These are phyloP conservation scores for Lindgomyces ingoldianus DNA, from an alignment of 495 filamentous ascomycete genomes.

Conservation along the genomic window DNA sequence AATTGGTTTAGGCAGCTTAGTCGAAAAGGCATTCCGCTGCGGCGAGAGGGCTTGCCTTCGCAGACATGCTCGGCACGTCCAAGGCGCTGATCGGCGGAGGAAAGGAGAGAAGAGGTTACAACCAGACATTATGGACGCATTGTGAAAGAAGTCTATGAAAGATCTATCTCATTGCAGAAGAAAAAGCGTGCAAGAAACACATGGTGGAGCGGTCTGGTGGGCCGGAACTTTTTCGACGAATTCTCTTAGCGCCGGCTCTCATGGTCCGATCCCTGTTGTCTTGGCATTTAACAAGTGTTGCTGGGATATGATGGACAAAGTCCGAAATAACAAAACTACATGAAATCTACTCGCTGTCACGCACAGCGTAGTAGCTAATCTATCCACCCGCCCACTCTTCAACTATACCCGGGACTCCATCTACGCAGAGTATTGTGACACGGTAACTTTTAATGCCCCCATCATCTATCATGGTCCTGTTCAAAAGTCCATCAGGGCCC, in stretches of 20 bases:
- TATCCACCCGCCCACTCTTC: too few species aligned
- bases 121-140: constrained; percentile 36
- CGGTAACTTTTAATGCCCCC: too few species aligned
- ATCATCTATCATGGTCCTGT: too few species aligned
- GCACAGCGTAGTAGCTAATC: too few species aligned
- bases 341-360: too few species aligned
- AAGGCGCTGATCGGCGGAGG: constrained; percentile 22
- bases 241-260: constrained; percentile 18
- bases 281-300: constrained; percentile 7
- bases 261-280: constrained; percentile 8
- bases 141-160: constrained; percentile 2
- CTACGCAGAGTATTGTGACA: too few species aligned
- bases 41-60: constrained; percentile 24
- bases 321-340: too few species aligned
- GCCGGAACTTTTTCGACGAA: constrained; percentile 16
- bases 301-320: neutral
- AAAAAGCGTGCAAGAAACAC: neutral
- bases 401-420: too few species aligned
- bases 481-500: too few species aligned
- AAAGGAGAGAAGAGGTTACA: constrained; percentile 18
- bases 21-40: constrained; percentile 26
- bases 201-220: neutral
- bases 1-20: constrained; percentile 10
- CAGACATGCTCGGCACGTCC: constrained; percentile 37
- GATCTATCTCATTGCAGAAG: neutral